Base-by-base conservation (phyloP, 129 eudicot species). In the Chrysanthemum lavandulifolium region DNA sequence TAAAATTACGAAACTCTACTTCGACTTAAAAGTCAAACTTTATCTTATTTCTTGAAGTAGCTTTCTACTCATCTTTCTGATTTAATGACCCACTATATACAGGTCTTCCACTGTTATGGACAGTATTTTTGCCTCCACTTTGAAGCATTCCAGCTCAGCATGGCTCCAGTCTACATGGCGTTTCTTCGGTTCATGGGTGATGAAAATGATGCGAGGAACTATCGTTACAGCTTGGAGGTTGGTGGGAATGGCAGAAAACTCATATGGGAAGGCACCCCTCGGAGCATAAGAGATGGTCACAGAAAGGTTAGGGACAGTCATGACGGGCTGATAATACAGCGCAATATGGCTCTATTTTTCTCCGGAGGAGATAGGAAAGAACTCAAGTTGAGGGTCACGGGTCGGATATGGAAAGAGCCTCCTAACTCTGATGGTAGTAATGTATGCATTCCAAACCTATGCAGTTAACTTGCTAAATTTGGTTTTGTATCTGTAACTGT, bases 291-390 rank as follows among this genome's bases (percentile, higher is more conserved):
- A 69, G 97, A 91, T 49, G 83, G 96, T 54, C 97, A 91, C 84
- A 55, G 90, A 57, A 91, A 86, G 18, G 96, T 91, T 13, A 69
- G 97, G 69, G 97, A 91, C 65, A 91, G 97, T 69, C 89, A 86
- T 40, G 97, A 91, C n/a, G 97, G 97, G 13, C 90, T 91, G 29
- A 82, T 91, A 19, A 86, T 91, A 57, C 97, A 91, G 69, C 68
- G 97, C 14, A 91, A 91, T 48, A 91, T 91, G 96, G 97, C 96
- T 9, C 92, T 91, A 23, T 91, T 91, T 67, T 91, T 91, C 83
- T 91, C 97, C 0, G 97, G 97, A 3, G 97, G 95, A 10, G 97
- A 91, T 29, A 65, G 85, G 72, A 84, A 91, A 74, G 97, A 91
- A 7, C 47, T 40, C 47, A 40, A 40, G 47, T 8, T 40, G 47